A percentile compares a stretch with the other conserved stretches of the same genome.
phyloP scores from a whole-genome alignment of 2,329 filamentous ascomycete genomes.

The Ophiocordyceps polyrhachis-furcata region DNA sequence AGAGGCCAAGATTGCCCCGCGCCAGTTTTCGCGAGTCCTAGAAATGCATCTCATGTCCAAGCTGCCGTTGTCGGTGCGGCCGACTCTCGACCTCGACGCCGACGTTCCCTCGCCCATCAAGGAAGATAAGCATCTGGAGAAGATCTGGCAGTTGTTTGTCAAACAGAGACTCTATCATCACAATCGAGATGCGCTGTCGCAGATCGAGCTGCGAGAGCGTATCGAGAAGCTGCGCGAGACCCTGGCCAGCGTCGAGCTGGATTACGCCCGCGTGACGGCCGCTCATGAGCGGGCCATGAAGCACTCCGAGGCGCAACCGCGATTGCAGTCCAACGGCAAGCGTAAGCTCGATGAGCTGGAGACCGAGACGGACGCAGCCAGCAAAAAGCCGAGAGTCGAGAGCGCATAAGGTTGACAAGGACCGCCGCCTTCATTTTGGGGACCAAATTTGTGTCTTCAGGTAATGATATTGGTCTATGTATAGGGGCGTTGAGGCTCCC shows the following conservation, averaged over 20 bases:
- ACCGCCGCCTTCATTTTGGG: background rate
- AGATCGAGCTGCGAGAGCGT: conserved; percentile 49
- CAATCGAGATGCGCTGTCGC: conserved; percentile 51
- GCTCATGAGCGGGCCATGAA: conserved; percentile 21
- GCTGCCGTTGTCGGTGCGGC: conserved; percentile 36
- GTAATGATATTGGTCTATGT: background rate
- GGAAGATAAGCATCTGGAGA: conserved; percentile 42
- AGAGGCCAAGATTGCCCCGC: conserved; percentile 50
- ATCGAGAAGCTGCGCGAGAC: conserved; percentile 56
- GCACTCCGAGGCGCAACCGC: conserved; percentile 6
- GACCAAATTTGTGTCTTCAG: background rate
- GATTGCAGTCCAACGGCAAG: conserved; percentile 20
- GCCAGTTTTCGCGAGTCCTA: conserved; percentile 58
- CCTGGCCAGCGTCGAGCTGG: conserved; percentile 47
- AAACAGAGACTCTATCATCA: conserved; percentile 62
- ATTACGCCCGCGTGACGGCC: conserved; percentile 49
- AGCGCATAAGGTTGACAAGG: conserved; percentile 7
- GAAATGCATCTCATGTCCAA: conserved; percentile 57
- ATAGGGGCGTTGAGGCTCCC: background rate
- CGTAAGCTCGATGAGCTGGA: conserved; percentile 22
- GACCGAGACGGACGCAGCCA: conserved; percentile 9
- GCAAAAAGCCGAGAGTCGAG: conserved; percentile 28
- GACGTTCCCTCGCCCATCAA: conserved; percentile 26
- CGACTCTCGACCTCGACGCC: conserved; percentile 24
- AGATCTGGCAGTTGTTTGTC: conserved; percentile 55